Percentiles rank a stretch among this genome's conserved stretches.
phyloP scores from a whole-genome alignment of 179 eudicot genomes.

The Sideroxylon spinosum region DNA sequence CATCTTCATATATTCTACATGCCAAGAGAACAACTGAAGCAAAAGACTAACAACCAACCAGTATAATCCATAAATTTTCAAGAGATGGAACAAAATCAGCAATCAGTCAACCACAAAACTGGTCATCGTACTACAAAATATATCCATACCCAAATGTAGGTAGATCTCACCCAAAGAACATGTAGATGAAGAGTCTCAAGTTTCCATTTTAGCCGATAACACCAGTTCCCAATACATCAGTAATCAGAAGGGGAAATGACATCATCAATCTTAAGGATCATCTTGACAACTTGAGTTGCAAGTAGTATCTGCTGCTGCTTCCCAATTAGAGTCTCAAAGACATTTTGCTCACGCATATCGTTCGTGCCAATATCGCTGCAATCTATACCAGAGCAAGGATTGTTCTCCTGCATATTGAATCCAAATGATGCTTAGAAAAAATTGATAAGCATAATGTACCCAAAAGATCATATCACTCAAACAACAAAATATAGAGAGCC shows the following conservation, averaged over 20 bases:
- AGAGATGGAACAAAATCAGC: background rate
- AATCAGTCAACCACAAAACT: background rate
- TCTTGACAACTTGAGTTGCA: constrained; percentile 95
- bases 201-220: background rate
- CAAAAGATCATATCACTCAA: background rate
- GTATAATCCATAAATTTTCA: background rate
- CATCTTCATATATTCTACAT: too few species aligned
- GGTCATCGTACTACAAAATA: background rate
- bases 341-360: constrained; percentile 91
- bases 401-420: constrained; percentile 58
- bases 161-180: background rate
- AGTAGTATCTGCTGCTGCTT: constrained; percentile 90
- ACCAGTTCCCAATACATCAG: constrained; percentile 23
- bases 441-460: background rate
- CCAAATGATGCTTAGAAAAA: constrained; percentile 5
- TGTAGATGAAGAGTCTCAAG: background rate
- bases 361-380: constrained; percentile 87
- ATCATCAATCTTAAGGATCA: constrained; percentile 95
- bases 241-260: constrained; percentile 79
- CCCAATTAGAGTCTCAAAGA: constrained; percentile 89
- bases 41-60: background rate
- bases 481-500: background rate
- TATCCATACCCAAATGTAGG: background rate
- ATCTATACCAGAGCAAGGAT: constrained; percentile 77
- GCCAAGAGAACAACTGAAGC: too few species aligned